Evolutionary conservation across 2,329 filamentous ascomycete species (phyloP), one percentile per base, ranked within the genome.

Genomic region (Pestalotiopsis sp.): DNA sequence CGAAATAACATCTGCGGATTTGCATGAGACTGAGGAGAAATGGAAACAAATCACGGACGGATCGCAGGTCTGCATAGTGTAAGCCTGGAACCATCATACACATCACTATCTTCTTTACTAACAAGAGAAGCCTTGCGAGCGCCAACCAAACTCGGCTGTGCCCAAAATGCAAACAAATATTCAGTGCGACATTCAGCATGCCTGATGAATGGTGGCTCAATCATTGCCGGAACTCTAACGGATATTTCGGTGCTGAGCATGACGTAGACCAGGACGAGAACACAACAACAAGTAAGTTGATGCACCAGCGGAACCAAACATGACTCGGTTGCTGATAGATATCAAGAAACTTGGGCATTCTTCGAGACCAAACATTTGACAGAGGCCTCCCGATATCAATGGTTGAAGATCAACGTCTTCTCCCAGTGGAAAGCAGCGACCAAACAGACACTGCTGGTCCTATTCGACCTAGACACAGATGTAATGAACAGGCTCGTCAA

Each of bases 241-340:
- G 80, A 0, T 80, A 81, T 39, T 81, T 83, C 69, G 81, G 81
- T 0, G 77, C 75, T 61, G 75, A 78, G 75, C 13, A 71, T 76
- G 4, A 81, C 81, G 62, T 69, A 73, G 1, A 67, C 79, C 2
- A 17, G 71, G 12, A 41, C 58, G 0, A 39, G 55, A 2, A 67
- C 69, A 1, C 17, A 5, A 36, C 3, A 3, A 71, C 0, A 14
- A 59, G 57, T 59, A 36, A 27, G 57, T 59, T 5, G 13, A 6
- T 27, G 20, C 20, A 11, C 12, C 55, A 25, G 20, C 6, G 14
- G 14, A n/a, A 17, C 17, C 14, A 25, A 58, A 9, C 12, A 25
- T 11, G 3, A 58, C n/a, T 12, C 9, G 2, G 3, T 5, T 9
- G 25, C 9, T 59, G 3, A 59, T 5, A 4, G 31, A 13, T 3